Conservation (phyloP, 768 basidiomycete species). For the Naganishia onofrii region DNA sequence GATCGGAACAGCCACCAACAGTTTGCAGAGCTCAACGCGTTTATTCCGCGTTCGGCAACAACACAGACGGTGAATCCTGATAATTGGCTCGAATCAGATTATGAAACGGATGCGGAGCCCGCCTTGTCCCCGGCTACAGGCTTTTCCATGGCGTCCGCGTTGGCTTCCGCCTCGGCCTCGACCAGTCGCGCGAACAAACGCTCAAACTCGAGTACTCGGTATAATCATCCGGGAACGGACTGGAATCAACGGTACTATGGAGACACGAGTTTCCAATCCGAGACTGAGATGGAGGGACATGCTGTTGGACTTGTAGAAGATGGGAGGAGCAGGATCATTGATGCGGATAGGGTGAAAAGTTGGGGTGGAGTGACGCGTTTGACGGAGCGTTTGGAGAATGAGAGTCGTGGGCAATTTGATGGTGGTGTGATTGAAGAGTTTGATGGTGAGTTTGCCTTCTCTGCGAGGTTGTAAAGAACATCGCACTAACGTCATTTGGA, state of each 20-base stretch:
- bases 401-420: slow-evolving; percentile 28
- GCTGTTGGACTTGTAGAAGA: slow-evolving; percentile 46
- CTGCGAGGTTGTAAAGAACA: neutral
- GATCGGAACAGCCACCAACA: slow-evolving; percentile 16
- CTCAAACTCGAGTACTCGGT: slow-evolving; percentile 9
- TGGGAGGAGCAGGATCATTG: slow-evolving; percentile 43
- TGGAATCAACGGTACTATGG: neutral
- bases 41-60: neutral
- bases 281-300: slow-evolving; percentile 24
- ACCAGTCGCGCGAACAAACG: slow-evolving; percentile 15
- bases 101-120: neutral
- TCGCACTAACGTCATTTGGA: neutral
- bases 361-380: slow-evolving; percentile 45
- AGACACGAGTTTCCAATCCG: slow-evolving; percentile 3
- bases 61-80: neutral
- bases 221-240: neutral
- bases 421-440: slow-evolving; percentile 39
- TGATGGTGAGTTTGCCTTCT: slow-evolving; percentile 58
- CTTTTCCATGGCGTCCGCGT: too few species aligned
- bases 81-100: slow-evolving; percentile 5
- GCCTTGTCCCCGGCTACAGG: neutral
- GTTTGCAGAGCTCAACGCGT: neutral
- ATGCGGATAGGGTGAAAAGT: slow-evolving; percentile 35
- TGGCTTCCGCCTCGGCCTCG: slow-evolving; percentile 32
- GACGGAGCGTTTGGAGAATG: slow-evolving; percentile 31